These are phyloP conservation scores for Penicillium sp. DNA, from an alignment of 2,329 filamentous ascomycete species.

Conservation along the genomic window DNA sequence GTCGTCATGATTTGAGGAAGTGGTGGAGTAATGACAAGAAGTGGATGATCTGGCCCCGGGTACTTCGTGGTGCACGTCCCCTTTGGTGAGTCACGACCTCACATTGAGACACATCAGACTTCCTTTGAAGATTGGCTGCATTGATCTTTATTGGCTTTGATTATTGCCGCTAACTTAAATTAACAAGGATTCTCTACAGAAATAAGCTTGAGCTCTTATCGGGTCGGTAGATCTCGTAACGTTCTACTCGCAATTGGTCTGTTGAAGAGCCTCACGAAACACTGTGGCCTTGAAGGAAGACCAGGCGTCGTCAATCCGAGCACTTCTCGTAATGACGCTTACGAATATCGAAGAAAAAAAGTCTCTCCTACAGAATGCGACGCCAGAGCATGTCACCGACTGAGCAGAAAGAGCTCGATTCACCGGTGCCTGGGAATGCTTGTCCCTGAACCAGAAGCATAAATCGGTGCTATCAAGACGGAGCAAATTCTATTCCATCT, in stretches of 20 bases:
- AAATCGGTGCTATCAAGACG: not conserved
- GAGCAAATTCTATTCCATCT: not conserved
- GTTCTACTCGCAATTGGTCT: not conserved
- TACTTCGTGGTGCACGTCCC: slow-evolving; percentile 2
- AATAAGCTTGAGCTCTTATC: not conserved
- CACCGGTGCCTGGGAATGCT: not conserved
- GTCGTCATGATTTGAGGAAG: slow-evolving; percentile 43
- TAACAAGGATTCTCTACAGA: not conserved
- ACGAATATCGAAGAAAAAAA: not conserved
- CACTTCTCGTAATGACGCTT: not conserved
- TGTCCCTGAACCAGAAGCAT: not conserved
- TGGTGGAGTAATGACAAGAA: not conserved
- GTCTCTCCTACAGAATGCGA: too few relatives aligned
- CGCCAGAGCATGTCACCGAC: too few relatives aligned
- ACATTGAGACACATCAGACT: not conserved
- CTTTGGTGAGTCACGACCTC: not conserved
- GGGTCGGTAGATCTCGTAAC: not conserved
- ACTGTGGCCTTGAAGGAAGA: not conserved
- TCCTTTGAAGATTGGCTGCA: not conserved
- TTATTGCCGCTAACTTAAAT: not conserved
- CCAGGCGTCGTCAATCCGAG: not conserved
- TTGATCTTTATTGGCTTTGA: not conserved
- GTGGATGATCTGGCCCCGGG: not conserved
- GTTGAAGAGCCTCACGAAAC: not conserved
- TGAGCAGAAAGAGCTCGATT: too few relatives aligned